phyloP scores from a whole-genome alignment of 2,329 filamentous ascomycete species.

The Akanthomyces muscarius region DNA sequence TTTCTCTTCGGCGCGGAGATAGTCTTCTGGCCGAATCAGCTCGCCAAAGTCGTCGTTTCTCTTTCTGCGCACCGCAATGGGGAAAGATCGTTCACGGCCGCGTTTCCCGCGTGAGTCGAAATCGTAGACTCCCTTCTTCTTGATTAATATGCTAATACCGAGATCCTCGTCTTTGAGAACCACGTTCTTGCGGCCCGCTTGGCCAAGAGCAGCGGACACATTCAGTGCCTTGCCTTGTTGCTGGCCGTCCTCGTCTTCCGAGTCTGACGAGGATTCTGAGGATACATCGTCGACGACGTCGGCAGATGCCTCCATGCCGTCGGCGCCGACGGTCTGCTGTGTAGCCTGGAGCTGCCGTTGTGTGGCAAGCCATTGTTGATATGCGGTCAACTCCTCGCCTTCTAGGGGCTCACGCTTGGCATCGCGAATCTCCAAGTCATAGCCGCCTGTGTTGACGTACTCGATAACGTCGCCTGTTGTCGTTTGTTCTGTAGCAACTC shows the following conservation, averaged over 20 bases:
- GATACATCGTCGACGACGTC: constrained; percentile 80
- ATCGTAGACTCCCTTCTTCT: constrained; percentile 87
- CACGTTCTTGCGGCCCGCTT: constrained; percentile 79
- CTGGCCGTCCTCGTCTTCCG: constrained; percentile 83
- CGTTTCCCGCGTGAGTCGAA: constrained; percentile 89
- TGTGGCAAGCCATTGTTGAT: constrained; percentile 89
- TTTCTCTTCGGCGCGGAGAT: constrained; percentile 85
- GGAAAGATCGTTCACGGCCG: constrained; percentile 88
- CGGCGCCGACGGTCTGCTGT: constrained; percentile 64
- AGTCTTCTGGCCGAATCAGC: constrained; percentile 89
- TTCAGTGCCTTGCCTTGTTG: constrained; percentile 91
- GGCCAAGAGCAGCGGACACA: constrained; percentile 77
- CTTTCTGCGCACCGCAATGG: constrained; percentile 73
- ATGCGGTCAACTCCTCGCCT: constrained; percentile 71
- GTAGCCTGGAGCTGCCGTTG: constrained; percentile 84
- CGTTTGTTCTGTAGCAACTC: constrained; percentile 55
- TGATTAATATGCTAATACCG: constrained; percentile 84
- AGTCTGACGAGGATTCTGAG: constrained; percentile 79
- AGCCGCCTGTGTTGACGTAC: constrained; percentile 61
- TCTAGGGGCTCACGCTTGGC: constrained; percentile 63
- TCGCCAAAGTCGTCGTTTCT: constrained; percentile 91
- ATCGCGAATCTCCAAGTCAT: constrained; percentile 57
- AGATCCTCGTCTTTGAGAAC: constrained; percentile 85
- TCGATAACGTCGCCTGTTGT: constrained; percentile 57
- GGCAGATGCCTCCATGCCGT: constrained; percentile 63